Base-by-base conservation (phyloP, 495 filamentous ascomycete genomes). In the Jackrogersella minutella region DNA sequence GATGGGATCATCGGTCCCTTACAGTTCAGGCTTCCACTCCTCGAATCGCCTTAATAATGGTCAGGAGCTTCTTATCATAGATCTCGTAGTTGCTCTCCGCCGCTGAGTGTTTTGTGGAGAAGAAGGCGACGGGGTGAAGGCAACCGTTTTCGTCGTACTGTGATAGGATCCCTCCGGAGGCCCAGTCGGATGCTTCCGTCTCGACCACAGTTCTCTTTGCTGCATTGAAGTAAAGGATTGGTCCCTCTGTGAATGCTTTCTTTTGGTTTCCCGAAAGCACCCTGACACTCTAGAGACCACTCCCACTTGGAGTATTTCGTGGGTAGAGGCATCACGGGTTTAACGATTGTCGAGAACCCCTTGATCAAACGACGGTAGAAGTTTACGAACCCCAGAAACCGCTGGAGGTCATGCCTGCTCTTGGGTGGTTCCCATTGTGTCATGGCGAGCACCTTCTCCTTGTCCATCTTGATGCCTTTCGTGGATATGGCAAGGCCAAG, bases 41-140 rank as follows among this genome's bases (percentile, higher is more conserved):
- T 31, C 22, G 10, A 52, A 33, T n/a, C 5, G 30, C 17, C 3
- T 56, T 21, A 2, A 57, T 22, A 0, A 57, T 64, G 0, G 33
- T 31, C 7, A 64, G 17, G 2, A 64, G 41, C 19, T 64, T 21
- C n/a, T 64, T 64, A 9, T 64, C 22, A 4, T 57, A 31, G 5
- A 57, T 64, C n/a, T 64, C 14, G 31, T 57, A 64, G 10, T 56
- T 56, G 1, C 1, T 17, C 13, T 63, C 19, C 0, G 41, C 8
- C 11, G 9, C 2, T 1, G 6, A 0, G 30, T 28, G 19, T 11
- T 56, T 56, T 7, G 1, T 13, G 0, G 21, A 63, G 14, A 39
- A 39, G n/a, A 37, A 50, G 10, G 51, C 51, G 0, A 63, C 16
- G 16, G 21, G 51, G 9, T 11, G 11, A 1, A 39, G 13, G 2